Evolutionary conservation across 371 early-diverging fungal species (phyloP).

Genomic region (Saksenaea oblongispora): DNA sequence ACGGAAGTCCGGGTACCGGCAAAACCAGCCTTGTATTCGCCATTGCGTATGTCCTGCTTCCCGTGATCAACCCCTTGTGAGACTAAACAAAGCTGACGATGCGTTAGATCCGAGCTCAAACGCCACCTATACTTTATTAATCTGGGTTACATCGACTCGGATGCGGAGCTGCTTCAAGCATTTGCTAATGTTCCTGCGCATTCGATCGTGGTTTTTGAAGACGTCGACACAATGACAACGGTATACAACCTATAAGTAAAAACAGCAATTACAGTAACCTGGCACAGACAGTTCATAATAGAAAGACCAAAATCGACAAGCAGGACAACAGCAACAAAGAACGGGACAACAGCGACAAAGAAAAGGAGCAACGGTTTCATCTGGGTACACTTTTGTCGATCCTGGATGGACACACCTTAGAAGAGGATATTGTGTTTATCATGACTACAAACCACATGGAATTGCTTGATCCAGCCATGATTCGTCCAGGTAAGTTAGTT

Average conservation of each 20-base stretch:
- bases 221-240: conserved; percentile 74
- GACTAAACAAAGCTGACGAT: background rate
- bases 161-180: conserved; percentile 63
- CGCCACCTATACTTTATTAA: conserved; percentile 78
- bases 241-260: conserved; percentile 41
- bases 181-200: conserved; percentile 76
- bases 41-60: conserved; percentile 51
- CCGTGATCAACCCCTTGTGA: background rate
- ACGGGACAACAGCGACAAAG: conserved; percentile 19
- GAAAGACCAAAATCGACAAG: conserved; percentile 13
- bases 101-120: conserved; percentile 45
- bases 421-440: conserved; percentile 72
- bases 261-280: background rate
- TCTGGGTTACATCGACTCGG: conserved; percentile 63
- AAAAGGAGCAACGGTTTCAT: conserved; percentile 43
- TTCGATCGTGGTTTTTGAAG: conserved; percentile 85
- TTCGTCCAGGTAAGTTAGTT: conserved; percentile 64
- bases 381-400: conserved; percentile 80
- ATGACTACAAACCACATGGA: conserved; percentile 92
- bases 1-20: conserved; percentile 85
- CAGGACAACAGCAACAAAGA: conserved; percentile 10
- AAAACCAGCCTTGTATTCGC: conserved; percentile 85
- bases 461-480: conserved; percentile 81
- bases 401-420: conserved; percentile 81
- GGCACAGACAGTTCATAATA: background rate